phyloP scores from a whole-genome alignment of 148 eudicot genomes.

The Simmondsia chinensis region DNA sequence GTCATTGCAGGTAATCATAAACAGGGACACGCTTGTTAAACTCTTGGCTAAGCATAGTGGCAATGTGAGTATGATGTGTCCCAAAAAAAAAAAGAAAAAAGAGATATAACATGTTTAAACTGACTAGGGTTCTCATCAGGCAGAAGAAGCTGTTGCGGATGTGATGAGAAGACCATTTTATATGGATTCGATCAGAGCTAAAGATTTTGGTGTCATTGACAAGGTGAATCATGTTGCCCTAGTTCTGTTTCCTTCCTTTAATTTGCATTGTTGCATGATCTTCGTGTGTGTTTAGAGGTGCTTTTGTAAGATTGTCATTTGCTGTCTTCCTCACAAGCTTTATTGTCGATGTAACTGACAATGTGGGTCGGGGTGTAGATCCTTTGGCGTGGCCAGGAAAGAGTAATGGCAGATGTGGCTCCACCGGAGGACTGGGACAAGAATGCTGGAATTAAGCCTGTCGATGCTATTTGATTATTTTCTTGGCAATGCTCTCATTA shows the following conservation, averaged over 20 bases:
- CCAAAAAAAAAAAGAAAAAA: no score
- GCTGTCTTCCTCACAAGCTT: not conserved
- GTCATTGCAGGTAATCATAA: slow-evolving; percentile 52
- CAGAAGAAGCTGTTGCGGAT: slow-evolving; percentile 54
- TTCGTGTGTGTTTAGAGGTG: not conserved
- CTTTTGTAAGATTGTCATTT: not conserved
- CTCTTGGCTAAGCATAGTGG: slow-evolving; percentile 85
- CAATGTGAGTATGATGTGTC: slow-evolving; percentile 57
- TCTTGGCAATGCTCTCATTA: slow-evolving; percentile 1
- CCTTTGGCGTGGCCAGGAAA: slow-evolving; percentile 79
- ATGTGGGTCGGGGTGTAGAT: slow-evolving; percentile 40
- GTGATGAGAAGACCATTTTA: slow-evolving; percentile 53
- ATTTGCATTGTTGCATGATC: not conserved
- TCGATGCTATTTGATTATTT: slow-evolving; percentile 39
- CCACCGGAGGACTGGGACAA: slow-evolving; percentile 78
- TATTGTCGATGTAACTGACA: slow-evolving; percentile 1
- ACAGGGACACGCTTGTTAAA: slow-evolving; percentile 49
- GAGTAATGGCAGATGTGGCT: slow-evolving; percentile 60
- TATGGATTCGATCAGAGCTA: slow-evolving; percentile 66
- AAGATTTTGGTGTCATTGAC: slow-evolving; percentile 83
- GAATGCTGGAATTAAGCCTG: slow-evolving; percentile 50
- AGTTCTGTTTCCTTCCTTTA: not conserved
- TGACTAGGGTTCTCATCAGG: slow-evolving; percentile 33
- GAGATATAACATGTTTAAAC: not conserved
- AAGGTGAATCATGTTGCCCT: slow-evolving; percentile 30